A percentile compares a stretch with the other conserved stretches of the same genome.
These are phyloP conservation scores for Naganishia kalamii DNA, from an alignment of 768 basidiomycete species.

Conservation along the genomic window DNA sequence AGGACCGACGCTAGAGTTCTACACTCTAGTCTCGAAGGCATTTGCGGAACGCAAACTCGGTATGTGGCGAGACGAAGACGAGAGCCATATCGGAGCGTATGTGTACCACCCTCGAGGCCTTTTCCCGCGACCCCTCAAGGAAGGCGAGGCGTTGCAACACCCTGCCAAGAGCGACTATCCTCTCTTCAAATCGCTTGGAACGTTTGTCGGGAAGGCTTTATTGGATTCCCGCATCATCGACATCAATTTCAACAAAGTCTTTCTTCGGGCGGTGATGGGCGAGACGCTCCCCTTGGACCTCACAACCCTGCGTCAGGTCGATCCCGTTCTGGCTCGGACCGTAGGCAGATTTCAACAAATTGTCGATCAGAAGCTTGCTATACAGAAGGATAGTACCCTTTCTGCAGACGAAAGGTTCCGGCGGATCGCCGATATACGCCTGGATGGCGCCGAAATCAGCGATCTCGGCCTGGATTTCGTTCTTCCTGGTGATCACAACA, in stretches of 20 bases:
- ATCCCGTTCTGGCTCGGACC: constrained; percentile 76
- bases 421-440: neutral
- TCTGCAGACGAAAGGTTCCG: neutral
- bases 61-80: constrained; percentile 84
- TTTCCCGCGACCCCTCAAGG: constrained; percentile 66
- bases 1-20: constrained; percentile 96
- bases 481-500: constrained; percentile 79
- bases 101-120: constrained; percentile 80
- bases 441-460: constrained; percentile 59
- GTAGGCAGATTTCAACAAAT: constrained; percentile 66
- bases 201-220: constrained; percentile 95
- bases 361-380: constrained; percentile 46
- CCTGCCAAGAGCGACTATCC: constrained; percentile 10
- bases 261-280: constrained; percentile 81
- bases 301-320: constrained; percentile 79
- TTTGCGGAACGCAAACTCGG: constrained; percentile 82
- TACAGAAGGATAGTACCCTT: constrained; percentile 50
- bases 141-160: neutral
- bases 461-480: constrained; percentile 95
- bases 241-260: constrained; percentile 87
- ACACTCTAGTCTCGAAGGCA: constrained; percentile 91
- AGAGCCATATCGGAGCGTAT: constrained; percentile 56
- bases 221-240: constrained; percentile 97
- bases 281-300: constrained; percentile 77
- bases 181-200: constrained; percentile 74